Conservation (phyloP, 495 filamentous ascomycete genomes). For the Neurospora tetraspora region DNA sequence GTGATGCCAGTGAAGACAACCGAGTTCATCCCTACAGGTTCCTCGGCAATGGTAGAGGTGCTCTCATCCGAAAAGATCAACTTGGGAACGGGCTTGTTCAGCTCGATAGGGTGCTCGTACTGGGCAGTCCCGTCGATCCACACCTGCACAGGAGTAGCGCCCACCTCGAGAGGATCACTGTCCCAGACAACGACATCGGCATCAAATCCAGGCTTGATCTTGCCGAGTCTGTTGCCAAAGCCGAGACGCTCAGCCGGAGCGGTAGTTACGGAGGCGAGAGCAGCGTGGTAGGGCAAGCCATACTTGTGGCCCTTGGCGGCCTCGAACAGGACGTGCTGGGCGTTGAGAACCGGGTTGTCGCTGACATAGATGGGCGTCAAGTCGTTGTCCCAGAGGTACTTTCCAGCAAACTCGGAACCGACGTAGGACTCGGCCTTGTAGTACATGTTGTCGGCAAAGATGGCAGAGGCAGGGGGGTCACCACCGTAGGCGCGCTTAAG, state of each 20-base stretch:
- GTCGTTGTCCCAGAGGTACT: constrained; percentile 48
- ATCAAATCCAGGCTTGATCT: constrained; percentile 51
- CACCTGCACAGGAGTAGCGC: constrained; percentile 51
- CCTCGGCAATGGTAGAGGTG: constrained; percentile 22
- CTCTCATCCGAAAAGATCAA: constrained; percentile 19
- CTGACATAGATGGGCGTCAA: constrained; percentile 42
- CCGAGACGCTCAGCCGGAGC: constrained; percentile 50
- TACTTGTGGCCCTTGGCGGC: constrained; percentile 52
- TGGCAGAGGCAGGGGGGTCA: constrained; percentile 33
- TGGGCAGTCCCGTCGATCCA: constrained; percentile 54
- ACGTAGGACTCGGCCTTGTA: constrained; percentile 55
- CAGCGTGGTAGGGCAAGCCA: constrained; percentile 49
- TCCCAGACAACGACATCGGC: constrained; percentile 61
- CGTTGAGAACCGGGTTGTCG: constrained; percentile 41
- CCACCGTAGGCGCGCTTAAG: constrained; percentile 41
- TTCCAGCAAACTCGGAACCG: constrained; percentile 49
- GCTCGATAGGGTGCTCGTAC: constrained; percentile 34
- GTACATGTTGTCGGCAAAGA: constrained; percentile 53
- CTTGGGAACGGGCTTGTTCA: constrained; percentile 24
- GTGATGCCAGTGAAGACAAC: constrained; percentile 41
- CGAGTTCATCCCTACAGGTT: constrained; percentile 19
- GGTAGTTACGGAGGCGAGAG: constrained; percentile 50
- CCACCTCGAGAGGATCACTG: constrained; percentile 50
- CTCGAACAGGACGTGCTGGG: constrained; percentile 45
- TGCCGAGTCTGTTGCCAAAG: constrained; percentile 49